Conservation (phyloP, 2,329 filamentous ascomycete species). For the Chaetomiaceae sp. region DNA sequence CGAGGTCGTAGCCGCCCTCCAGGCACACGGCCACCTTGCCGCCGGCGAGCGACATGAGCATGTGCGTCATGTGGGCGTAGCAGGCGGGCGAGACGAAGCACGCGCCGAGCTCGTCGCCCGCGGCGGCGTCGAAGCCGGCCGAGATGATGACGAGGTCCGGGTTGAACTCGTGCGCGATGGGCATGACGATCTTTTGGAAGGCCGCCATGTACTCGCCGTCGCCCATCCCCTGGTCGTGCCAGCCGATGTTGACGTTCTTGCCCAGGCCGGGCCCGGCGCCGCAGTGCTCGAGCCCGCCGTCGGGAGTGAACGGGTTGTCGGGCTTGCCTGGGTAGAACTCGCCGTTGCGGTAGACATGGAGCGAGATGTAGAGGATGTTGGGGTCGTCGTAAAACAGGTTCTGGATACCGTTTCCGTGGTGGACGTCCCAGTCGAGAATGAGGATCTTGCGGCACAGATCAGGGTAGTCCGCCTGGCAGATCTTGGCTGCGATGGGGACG, state of each 20-base stretch:
- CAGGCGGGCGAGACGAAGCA: constrained; percentile 89
- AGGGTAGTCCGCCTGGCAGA: constrained; percentile 78
- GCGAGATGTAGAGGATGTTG: constrained; percentile 90
- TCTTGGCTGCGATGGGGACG: constrained; percentile 84
- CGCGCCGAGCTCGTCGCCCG: constrained; percentile 85
- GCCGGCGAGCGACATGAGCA: constrained; percentile 91
- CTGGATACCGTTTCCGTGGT: constrained; percentile 86
- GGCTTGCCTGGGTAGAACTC: constrained; percentile 75
- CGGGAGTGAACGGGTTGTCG: constrained; percentile 52
- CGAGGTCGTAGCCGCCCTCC: constrained; percentile 92
- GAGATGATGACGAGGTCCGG: constrained; percentile 94
- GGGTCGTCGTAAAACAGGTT: constrained; percentile 94
- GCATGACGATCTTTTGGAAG: constrained; percentile 95
- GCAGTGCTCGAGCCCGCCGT: constrained; percentile 58
- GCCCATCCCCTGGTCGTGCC: constrained; percentile 74
- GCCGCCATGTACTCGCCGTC: constrained; percentile 96
- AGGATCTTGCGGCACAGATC: constrained; percentile 81
- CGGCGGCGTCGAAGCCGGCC: constrained; percentile 92
- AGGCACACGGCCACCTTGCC: constrained; percentile 90
- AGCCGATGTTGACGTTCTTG: constrained; percentile 63
- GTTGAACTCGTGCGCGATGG: constrained; percentile 87
- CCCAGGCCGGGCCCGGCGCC: constrained; percentile 53
- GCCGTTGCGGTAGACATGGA: constrained; percentile 84
- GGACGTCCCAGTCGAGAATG: constrained; percentile 87
- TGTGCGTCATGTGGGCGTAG: constrained; percentile 98